phyloP scores from a whole-genome alignment of 257 asterid species.

The Solanum chiquidenum region DNA sequence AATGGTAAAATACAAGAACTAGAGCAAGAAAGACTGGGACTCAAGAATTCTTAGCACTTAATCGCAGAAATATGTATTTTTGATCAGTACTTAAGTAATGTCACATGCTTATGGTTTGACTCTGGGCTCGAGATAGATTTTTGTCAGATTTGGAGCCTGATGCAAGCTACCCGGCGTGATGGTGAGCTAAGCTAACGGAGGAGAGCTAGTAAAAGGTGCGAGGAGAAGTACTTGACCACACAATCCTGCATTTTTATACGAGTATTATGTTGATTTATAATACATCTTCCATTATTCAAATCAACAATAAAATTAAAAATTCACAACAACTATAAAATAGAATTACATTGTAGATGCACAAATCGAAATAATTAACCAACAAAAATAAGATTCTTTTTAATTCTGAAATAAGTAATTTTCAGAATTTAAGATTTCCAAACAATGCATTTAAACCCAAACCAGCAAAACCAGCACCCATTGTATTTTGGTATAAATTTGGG shows the following conservation, averaged over 20 bases:
- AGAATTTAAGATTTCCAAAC: neutral
- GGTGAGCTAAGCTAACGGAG: neutral
- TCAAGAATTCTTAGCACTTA: neutral
- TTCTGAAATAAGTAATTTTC: neutral
- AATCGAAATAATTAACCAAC: neutral
- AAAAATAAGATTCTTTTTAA: neutral
- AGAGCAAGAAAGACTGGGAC: neutral
- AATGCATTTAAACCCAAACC: neutral
- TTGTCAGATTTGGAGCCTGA: neutral
- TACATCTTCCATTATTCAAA: neutral
- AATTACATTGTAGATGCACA: neutral
- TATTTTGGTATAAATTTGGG: neutral
- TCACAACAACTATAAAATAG: neutral
- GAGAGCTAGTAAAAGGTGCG: neutral
- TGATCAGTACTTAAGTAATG: too few species aligned
- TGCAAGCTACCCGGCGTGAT: neutral
- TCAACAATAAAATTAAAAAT: too few species aligned
- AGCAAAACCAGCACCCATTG: neutral
- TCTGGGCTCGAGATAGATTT: neutral
- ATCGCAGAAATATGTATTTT: neutral
- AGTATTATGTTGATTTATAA: neutral
- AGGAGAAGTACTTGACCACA: neutral
- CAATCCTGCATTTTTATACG: neutral
- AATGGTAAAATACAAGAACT: neutral
- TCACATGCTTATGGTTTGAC: neutral